Conservation (phyloP, 306 rosid genomes). For the Prunus mongolica region DNA sequence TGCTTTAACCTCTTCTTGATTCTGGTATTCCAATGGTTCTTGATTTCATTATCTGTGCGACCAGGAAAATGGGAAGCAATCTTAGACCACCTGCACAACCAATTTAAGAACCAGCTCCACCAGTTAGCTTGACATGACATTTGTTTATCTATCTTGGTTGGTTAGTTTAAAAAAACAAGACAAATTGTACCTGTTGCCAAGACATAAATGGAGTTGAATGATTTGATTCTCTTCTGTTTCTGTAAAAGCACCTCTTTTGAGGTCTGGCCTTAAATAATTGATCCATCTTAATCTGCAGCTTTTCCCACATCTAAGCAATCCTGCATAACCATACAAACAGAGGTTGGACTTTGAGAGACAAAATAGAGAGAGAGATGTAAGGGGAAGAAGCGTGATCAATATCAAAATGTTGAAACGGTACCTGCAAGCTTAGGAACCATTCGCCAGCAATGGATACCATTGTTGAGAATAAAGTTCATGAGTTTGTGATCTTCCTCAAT, state of each 20-base stretch:
- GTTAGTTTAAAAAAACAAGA: background rate
- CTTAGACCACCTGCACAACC: slow-evolving; percentile 77
- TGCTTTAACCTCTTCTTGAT: slow-evolving; percentile 85
- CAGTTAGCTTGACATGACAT: background rate
- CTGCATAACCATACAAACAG: slow-evolving; percentile 34
- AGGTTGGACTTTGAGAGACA: background rate
- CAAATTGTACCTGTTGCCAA: slow-evolving; percentile 74
- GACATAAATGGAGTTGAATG: slow-evolving; percentile 74
- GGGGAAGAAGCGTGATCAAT: background rate
- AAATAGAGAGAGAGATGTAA: background rate
- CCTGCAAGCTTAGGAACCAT: slow-evolving; percentile 98
- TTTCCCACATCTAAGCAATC: slow-evolving; percentile 90
- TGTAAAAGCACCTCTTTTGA: slow-evolving; percentile 88
- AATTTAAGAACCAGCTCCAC: background rate
- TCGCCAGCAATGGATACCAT: slow-evolving; percentile 97
- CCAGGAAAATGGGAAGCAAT: slow-evolving; percentile 95
- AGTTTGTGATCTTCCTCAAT: slow-evolving; percentile 94
- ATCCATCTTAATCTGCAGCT: slow-evolving; percentile 98
- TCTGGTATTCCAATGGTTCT: slow-evolving; percentile 94
- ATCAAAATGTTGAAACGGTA: background rate
- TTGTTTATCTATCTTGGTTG: background rate
- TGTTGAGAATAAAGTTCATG: slow-evolving; percentile 77
- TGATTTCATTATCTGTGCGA: slow-evolving; percentile 91
- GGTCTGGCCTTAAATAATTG: slow-evolving; percentile 93
- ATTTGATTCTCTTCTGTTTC: slow-evolving; percentile 86